Percentiles rank a stretch among this genome's conserved stretches.
phyloP scores from a whole-genome alignment of 108 stramenopile species.

The Chaetoceros tenuissimus region DNA sequence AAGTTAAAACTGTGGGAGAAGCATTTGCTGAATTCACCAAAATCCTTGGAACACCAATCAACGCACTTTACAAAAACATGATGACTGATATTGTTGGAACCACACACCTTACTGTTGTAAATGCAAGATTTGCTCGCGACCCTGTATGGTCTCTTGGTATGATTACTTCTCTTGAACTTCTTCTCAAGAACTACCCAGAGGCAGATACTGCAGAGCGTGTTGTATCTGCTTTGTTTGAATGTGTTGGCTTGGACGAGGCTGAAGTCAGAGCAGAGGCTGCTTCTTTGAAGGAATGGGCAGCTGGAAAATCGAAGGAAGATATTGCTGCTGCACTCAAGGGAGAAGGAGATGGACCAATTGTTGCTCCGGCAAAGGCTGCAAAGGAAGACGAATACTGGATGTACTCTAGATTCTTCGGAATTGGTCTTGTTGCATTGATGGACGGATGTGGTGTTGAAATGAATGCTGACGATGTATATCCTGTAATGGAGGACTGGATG shows the following conservation, averaged over 20 bases:
- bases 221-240: constrained; percentile 64
- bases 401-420: constrained; percentile 85
- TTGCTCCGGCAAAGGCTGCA: constrained; percentile 44
- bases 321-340: constrained; percentile 71
- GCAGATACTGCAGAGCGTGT: constrained; percentile 66
- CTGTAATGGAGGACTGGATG: constrained; percentile 87
- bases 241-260: constrained; percentile 71
- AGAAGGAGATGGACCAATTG: constrained; percentile 65
- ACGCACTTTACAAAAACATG: constrained; percentile 87
- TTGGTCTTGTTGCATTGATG: constrained; percentile 80
- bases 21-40: constrained; percentile 81
- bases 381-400: constrained; percentile 86
- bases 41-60: constrained; percentile 66
- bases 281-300: constrained; percentile 65
- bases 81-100: constrained; percentile 90
- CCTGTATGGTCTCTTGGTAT: constrained; percentile 79
- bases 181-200: constrained; percentile 91
- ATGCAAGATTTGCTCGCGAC: constrained; percentile 85
- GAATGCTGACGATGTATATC: constrained; percentile 84
- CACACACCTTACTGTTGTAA: constrained; percentile 84
- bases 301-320: constrained; percentile 81
- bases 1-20: constrained; percentile 82
- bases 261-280: constrained; percentile 74
- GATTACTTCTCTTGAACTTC: constrained; percentile 53
- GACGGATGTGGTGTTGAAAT: constrained; percentile 72